A percentile compares a stretch with the other conserved stretches of the same genome.
phyloP scores from a whole-genome alignment of 768 basidiomycete genomes.

The Podaxis carcinomalis region DNA sequence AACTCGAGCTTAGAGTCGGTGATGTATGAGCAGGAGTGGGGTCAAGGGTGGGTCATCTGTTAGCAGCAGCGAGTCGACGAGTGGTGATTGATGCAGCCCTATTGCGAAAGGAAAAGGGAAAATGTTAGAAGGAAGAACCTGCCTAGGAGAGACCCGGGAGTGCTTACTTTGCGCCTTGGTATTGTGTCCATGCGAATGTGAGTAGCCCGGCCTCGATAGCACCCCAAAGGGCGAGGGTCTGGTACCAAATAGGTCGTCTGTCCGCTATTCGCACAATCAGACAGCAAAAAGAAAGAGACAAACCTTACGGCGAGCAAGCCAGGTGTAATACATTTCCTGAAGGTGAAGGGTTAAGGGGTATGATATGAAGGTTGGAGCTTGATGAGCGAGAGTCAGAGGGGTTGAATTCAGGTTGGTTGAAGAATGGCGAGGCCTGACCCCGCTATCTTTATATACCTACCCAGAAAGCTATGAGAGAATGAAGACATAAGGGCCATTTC shows the following conservation, averaged over 20 bases:
- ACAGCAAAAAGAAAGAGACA: neutral
- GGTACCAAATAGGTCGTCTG: neutral
- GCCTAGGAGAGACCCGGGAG: neutral
- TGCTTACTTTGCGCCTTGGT: constrained; percentile 19
- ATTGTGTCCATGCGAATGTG: constrained; percentile 25
- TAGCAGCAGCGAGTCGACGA: neutral
- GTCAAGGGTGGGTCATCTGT: neutral
- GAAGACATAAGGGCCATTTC: too few relatives aligned
- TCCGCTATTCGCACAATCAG: neutral
- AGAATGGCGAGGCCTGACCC: neutral
- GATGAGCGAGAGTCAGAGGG: neutral
- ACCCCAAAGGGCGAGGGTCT: constrained; percentile 33
- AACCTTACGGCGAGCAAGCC: constrained; percentile 24
- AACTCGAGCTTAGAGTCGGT: neutral
- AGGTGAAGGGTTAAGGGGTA: neutral
- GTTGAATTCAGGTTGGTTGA: neutral
- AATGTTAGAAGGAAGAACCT: neutral
- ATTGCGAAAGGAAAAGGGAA: neutral
- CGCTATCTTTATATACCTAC: neutral
- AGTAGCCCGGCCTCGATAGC: constrained; percentile 27
- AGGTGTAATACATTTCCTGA: constrained; percentile 19
- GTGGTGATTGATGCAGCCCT: neutral
- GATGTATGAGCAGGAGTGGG: neutral
- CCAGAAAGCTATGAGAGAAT: neutral
- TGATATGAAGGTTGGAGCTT: neutral